These are phyloP conservation scores for Acaromyces ingoldii DNA, from an alignment of 1,284 basidiomycete genomes.

Conservation along the genomic window DNA sequence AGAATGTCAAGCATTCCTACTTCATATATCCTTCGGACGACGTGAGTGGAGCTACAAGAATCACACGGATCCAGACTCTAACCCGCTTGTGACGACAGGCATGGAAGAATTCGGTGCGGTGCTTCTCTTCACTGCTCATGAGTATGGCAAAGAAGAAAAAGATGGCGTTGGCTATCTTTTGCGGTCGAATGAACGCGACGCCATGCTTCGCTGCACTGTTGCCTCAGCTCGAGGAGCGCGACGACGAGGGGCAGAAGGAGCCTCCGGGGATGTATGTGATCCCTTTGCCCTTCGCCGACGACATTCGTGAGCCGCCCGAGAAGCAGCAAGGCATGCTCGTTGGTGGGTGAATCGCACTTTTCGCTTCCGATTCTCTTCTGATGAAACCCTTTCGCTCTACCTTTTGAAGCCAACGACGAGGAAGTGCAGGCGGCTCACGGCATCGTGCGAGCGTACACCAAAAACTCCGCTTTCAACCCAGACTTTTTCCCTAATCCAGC, in stretches of 20 bases:
- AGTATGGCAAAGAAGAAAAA: constrained; percentile 76
- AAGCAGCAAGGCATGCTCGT: constrained; percentile 53
- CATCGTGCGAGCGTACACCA: constrained; percentile 74
- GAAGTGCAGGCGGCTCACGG: constrained; percentile 65
- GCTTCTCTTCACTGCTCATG: constrained; percentile 79
- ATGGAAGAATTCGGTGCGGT: constrained; percentile 53
- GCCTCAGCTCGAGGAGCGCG: constrained; percentile 70
- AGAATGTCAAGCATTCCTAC: constrained; percentile 82
- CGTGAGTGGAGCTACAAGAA: constrained; percentile 65
- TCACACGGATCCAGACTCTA: neutral
- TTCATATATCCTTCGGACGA: constrained; percentile 91
- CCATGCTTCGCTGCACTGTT: constrained; percentile 80
- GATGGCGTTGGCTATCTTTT: constrained; percentile 70
- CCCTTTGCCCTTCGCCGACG: constrained; percentile 85
- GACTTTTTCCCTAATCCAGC: constrained; percentile 86
- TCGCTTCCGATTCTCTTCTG: neutral
- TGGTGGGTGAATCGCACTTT: constrained; percentile 59
- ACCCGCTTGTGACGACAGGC: neutral
- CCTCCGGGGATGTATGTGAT: constrained; percentile 91
- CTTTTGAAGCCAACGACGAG: constrained; percentile 62
- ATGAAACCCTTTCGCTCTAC: neutral
- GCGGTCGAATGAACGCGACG: constrained; percentile 67
- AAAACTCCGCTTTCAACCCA: constrained; percentile 73
- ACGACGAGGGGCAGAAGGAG: constrained; percentile 36
- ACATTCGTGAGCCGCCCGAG: constrained; percentile 71